phyloP scores from a whole-genome alignment of 306 rosid species.

The Quercus variabilis region DNA sequence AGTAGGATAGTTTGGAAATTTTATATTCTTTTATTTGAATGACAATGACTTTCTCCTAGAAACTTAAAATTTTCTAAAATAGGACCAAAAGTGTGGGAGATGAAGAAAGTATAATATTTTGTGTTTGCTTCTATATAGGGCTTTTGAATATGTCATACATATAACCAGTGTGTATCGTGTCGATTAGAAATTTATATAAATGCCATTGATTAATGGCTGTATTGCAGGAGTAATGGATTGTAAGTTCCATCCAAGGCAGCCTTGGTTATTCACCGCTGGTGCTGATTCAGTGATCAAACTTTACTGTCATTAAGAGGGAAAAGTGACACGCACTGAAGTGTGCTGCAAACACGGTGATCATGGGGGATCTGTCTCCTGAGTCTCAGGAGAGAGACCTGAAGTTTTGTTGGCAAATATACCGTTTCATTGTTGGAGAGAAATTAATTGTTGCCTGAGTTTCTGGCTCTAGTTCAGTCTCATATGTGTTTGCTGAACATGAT shows the following conservation, averaged over 20 bases:
- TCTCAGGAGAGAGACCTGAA: neutral
- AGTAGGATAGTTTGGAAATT: too few relatives aligned
- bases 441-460: slow-evolving; percentile 4
- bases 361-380: neutral
- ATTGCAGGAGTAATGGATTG: slow-evolving; percentile 87
- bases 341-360: neutral
- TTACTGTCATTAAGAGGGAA: slow-evolving; percentile 55
- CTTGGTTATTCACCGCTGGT: slow-evolving; percentile 91
- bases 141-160: neutral
- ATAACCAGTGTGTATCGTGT: neutral
- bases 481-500: neutral
- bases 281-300: slow-evolving; percentile 78
- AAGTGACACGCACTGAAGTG: slow-evolving; percentile 1
- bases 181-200: neutral
- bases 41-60: too few relatives aligned
- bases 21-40: too few relatives aligned
- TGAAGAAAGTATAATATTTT: neutral
- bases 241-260: slow-evolving; percentile 91
- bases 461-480: neutral
- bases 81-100: too few relatives aligned
- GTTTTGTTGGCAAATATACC: slow-evolving; percentile 1
- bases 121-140: neutral
- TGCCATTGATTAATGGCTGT: slow-evolving; percentile 14
- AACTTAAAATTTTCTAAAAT: too few relatives aligned
- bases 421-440: slow-evolving; percentile 2